Base-by-base conservation (phyloP, 2,329 filamentous ascomycete genomes). In the Waltergamsia citrina region DNA sequence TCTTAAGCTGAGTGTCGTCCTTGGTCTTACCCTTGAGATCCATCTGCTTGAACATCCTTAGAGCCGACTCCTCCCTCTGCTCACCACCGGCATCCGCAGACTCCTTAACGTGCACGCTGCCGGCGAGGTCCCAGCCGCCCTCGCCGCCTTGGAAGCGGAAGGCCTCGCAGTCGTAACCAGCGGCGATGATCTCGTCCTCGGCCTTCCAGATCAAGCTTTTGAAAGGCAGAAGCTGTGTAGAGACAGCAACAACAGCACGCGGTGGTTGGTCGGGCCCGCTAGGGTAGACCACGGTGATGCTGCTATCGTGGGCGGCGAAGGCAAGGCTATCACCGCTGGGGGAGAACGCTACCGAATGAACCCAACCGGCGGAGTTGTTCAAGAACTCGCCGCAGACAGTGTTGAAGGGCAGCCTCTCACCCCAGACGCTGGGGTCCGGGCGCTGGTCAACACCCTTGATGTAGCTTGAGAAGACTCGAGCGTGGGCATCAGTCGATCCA, bases 1-100 rank as follows among this genome's bases (percentile, higher is more conserved):
- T 96, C 64, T 86, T 92, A 47, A 98, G 70, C 64, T 94, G 85
- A 4, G 88, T 95, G 56, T 96, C 88, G 50, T 94, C 87, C 53
- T 85, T 85, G 36, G 71, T 67, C 62, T 94, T 94, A 41, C 92
- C 92, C 71, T 92, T 94, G 44, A 98, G 71, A 60, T 98, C 92
- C 92, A 98, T 96, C 66, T 95, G 88, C 50, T 79, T 78, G 66
- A 98, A 98, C 86, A 96, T 94, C 61, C 96, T 94, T 56, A 95
- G 67, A 17, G 92, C 92, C 43, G 84, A 92, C 57, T 96, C 92
- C 60, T 96, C 92, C 21, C 82, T 73, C 38, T 67, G 65, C 36
- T 75, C 73, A 38, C 71, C 78, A 36, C 67, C 56, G 28, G 73
- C 81, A 36, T 68, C 56, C 27, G 74, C 80, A 19, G 71, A 66